A percentile compares a stretch with the other conserved stretches of the same genome.
These are phyloP conservation scores for Hypoxylon sp. DNA, from an alignment of 2,329 filamentous ascomycete genomes.

Conservation along the genomic window DNA sequence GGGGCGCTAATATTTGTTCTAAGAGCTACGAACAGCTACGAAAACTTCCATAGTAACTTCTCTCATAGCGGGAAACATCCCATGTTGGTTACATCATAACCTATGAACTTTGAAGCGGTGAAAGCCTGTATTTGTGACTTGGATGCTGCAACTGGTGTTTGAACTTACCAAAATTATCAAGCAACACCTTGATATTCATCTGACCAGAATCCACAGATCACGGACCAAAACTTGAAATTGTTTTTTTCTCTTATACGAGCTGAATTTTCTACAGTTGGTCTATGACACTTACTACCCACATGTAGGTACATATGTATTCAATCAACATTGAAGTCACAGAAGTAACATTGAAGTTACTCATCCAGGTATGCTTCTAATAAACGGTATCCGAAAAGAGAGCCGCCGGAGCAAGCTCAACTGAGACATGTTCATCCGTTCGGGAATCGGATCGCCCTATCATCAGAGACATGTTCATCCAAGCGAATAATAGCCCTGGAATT, in stretches of 20 bases:
- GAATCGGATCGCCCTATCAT: conserved; percentile 25
- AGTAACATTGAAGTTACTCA: conserved; percentile 1
- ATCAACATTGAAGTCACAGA: background rate
- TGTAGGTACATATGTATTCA: background rate
- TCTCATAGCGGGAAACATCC: conserved; percentile 34
- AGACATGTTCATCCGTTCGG: conserved; percentile 37
- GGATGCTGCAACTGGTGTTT: conserved; percentile 29
- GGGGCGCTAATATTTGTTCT: conserved; percentile 43
- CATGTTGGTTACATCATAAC: conserved; percentile 50
- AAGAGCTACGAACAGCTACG: conserved; percentile 21
- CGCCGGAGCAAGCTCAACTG: conserved; percentile 28
- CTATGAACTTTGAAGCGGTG: conserved; percentile 44
- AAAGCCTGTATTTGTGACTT: conserved; percentile 42
- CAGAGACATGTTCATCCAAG: conserved; percentile 42
- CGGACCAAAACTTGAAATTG: conserved; percentile 22
- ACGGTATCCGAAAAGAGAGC: conserved; percentile 24
- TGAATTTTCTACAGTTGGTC: background rate
- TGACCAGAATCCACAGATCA: conserved; percentile 22
- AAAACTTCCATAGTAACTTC: conserved; percentile 2
- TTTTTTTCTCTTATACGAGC: conserved; percentile 24
- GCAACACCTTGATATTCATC: conserved; percentile 32
- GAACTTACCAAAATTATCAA: conserved; percentile 25
- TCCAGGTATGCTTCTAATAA: conserved; percentile 25
- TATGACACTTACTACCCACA: conserved; percentile 1
- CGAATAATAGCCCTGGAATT: conserved; percentile 33